phyloP scores from a whole-genome alignment of 1,284 basidiomycete species.

The Thecaphora frezii region DNA sequence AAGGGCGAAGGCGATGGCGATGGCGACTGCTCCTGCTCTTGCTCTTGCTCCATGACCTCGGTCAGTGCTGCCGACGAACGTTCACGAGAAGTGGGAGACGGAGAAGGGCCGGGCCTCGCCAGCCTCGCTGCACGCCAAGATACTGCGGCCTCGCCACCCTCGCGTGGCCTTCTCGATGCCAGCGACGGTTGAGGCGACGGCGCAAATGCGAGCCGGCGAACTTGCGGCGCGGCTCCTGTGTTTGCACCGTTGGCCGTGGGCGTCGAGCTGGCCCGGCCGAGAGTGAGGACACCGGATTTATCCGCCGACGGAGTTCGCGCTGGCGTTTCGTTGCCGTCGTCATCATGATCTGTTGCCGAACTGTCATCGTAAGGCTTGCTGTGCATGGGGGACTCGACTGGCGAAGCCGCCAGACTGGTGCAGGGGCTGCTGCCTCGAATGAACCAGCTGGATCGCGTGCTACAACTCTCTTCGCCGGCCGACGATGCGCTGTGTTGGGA shows the following conservation, averaged over 20 bases:
- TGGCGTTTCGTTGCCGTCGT: slow-evolving; percentile 4
- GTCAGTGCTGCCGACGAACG: too few species aligned
- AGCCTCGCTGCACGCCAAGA: neutral
- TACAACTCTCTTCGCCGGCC: slow-evolving; percentile 32
- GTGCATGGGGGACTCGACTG: slow-evolving; percentile 6
- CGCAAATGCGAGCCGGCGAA: neutral
- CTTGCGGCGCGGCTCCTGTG: neutral
- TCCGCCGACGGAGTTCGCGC: neutral
- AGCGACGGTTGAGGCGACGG: neutral
- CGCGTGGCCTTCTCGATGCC: too few species aligned
- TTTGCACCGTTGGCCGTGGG: neutral
- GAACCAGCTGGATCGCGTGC: slow-evolving; percentile 30
- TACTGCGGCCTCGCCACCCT: too few species aligned
- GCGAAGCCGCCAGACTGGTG: slow-evolving; percentile 24
- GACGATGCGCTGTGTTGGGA: slow-evolving; percentile 29
- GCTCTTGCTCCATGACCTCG: too few species aligned
- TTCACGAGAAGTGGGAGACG: neutral
- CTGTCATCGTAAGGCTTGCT: too few species aligned
- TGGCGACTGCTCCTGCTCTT: too few species aligned
- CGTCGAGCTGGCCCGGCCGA: neutral
- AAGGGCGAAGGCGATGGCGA: too few species aligned
- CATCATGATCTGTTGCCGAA: too few species aligned
- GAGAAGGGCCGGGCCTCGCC: neutral
- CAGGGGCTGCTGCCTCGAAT: slow-evolving; percentile 16
- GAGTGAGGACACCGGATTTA: too few species aligned